Evolutionary conservation across 768 basidiomycete species (phyloP).

Genomic region (Cyathus striatus): DNA sequence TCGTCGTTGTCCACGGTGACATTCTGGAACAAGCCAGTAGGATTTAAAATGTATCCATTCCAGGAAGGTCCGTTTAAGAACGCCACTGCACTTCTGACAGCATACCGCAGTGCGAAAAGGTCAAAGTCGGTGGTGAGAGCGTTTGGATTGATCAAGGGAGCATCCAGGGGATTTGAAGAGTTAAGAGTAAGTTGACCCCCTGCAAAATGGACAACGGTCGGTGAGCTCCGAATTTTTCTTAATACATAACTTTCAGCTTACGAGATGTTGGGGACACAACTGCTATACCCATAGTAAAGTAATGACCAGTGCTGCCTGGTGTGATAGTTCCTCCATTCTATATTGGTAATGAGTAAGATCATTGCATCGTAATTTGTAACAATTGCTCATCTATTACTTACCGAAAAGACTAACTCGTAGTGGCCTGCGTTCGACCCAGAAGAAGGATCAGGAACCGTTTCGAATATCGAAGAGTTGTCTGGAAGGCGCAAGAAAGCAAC

Average conservation of each 20-base stretch:
- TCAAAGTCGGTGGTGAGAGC: slow-evolving; percentile 22
- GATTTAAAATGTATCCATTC: slow-evolving; percentile 1
- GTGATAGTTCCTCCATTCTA: too few species aligned
- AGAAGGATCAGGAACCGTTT: slow-evolving; percentile 9
- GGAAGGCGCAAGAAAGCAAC: slow-evolving; percentile 7
- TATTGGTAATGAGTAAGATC: too few species aligned
- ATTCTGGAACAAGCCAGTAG: slow-evolving; percentile 1
- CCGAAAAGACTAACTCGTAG: slow-evolving; percentile 23
- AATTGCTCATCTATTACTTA: slow-evolving; percentile 10
- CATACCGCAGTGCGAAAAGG: slow-evolving; percentile 6
- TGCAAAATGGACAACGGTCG: too few species aligned
- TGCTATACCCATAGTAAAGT: neutral
- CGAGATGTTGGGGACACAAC: slow-evolving; percentile 8
- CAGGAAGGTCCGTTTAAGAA: slow-evolving; percentile 5
- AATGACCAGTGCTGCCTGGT: too few species aligned
- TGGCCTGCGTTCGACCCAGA: slow-evolving; percentile 5
- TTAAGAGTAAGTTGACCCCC: slow-evolving; percentile 2
- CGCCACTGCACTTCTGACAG: slow-evolving; percentile 2
- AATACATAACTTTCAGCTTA: neutral
- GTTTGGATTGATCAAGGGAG: slow-evolving; percentile 10
- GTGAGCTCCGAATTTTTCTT: too few species aligned
- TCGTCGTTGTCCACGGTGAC: slow-evolving; percentile 23
- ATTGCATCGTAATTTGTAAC: neutral
- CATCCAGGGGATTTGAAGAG: slow-evolving; percentile 5
- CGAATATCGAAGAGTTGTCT: slow-evolving; percentile 4